Conservation (phyloP, 2,329 filamentous ascomycete species). For the Nigrospora sphaerica region DNA sequence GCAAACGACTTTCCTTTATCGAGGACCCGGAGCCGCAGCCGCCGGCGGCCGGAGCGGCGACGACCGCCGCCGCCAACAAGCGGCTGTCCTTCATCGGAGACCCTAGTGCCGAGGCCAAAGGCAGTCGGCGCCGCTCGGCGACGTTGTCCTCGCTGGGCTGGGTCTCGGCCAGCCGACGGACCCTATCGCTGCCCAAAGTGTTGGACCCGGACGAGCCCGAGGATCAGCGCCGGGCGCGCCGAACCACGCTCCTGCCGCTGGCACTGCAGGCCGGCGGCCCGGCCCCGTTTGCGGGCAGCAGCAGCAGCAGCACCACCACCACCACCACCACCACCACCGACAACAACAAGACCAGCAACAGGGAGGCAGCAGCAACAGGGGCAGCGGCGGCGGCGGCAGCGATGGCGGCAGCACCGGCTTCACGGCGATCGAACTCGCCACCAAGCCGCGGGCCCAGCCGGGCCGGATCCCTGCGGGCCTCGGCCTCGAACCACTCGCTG, state of each 20-base stretch:
- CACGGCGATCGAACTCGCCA: too few species aligned
- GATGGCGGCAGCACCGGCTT: too few species aligned
- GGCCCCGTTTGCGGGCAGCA: background rate
- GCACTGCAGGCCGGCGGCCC: conserved; percentile 1
- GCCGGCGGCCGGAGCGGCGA: conserved; percentile 6
- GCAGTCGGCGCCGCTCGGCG: conserved; percentile 2
- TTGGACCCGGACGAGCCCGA: background rate
- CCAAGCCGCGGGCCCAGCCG: background rate
- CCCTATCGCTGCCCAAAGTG: background rate
- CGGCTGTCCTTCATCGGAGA: conserved; percentile 4
- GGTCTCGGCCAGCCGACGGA: background rate
- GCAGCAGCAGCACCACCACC: too few species aligned
- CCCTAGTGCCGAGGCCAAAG: background rate
- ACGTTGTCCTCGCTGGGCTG: background rate
- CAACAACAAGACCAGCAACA: too few species aligned
- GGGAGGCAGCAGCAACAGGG: too few species aligned
- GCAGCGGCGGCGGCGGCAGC: too few species aligned
- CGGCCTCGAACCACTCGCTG: background rate
- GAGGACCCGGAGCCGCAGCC: conserved; percentile 6
- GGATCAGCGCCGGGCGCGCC: background rate
- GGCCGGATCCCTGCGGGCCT: background rate
- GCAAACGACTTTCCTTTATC: too few species aligned
- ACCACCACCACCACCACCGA: too few species aligned
- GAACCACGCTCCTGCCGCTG: background rate
- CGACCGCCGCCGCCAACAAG: conserved; percentile 12